Evolutionary conservation across 768 basidiomycete genomes (phyloP), one percentile per base, ranked within the genome.

Genomic region (Lentinula aciculospora): DNA sequence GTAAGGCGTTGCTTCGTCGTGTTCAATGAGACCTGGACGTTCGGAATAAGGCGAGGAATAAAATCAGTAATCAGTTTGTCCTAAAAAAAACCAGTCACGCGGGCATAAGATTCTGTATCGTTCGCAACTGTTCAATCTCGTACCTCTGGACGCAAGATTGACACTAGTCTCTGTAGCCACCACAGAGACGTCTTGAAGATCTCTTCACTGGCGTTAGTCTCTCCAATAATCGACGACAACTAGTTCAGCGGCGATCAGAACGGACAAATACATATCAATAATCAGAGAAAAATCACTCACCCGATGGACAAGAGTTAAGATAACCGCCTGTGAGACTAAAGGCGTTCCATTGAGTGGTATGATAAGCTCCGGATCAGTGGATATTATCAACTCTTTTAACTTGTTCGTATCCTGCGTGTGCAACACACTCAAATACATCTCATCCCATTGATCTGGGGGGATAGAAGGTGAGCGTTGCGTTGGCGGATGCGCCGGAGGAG

Each of bases 61-160:
- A 92, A 93, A 56, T 90, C 86, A 21, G 87, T 81, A 64, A 92
- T 92, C 32, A 92, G 77, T 61, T 88, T 88, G 69, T 92, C 89
- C 86, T 89, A 64, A 3, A 42, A 53, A 36, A 34, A 48, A 36
- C 58, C 13, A 27, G 65, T 34, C 17, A 67, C 61, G 44, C 9
- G 49, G 28, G 34, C 27, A 25, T 32, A 25, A n/a, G 27, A 34
- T n/a, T n/a, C 36, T 42, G n/a, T 5, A 55, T 15, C n/a, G n/a
- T 46, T 19, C 47, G 42, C 3, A 58, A 25, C 40, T 12, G 44
- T 50, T 34, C 49, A 53, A 44, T 47, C 27, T 74, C 79, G 27
- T 67, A 88, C 88, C 64, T 84, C 85, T 51, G 89, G 85, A 66
- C 87, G 88, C 61, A 93, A 79, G 31, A 85, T 76, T 13, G 80